Evolutionary conservation across 768 basidiomycete genomes (phyloP).

Genomic region (Leccinellum rugosiceps): DNA sequence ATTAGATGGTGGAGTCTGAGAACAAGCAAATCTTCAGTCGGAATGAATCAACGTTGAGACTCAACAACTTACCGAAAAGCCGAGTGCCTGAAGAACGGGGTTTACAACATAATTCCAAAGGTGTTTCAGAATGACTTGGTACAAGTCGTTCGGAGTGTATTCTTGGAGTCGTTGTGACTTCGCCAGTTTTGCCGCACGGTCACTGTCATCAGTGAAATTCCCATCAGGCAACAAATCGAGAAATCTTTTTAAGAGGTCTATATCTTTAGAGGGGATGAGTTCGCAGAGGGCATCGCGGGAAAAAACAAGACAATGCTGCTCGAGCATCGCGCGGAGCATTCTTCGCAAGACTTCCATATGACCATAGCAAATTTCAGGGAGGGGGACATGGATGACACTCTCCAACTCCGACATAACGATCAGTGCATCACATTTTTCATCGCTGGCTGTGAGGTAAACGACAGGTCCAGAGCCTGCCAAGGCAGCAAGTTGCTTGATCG

Average conservation of each 20-base stretch:
- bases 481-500: too few species aligned
- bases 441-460: too few species aligned
- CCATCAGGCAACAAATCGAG: not conserved
- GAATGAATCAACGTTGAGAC: not conserved
- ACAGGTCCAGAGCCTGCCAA: too few species aligned
- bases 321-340: not conserved
- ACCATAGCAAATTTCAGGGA: not conserved
- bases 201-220: not conserved
- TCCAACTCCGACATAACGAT: too few species aligned
- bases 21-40: not conserved
- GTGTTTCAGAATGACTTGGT: not conserved
- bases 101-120: not conserved
- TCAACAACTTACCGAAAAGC: not conserved
- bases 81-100: not conserved
- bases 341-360: not conserved
- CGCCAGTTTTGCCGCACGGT: not conserved
- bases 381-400: too few species aligned
- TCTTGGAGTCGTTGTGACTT: not conserved
- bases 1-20: not conserved
- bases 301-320: not conserved
- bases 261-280: not conserved
- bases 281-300: not conserved
- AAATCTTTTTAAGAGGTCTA: not conserved
- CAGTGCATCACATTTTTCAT: too few species aligned
- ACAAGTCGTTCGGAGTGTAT: not conserved